Percentiles rank a stretch among this genome's conserved stretches.
These are phyloP conservation scores for Suhomyces sp. DNA, from an alignment of 805 yeast species.

Conservation along the genomic window DNA sequence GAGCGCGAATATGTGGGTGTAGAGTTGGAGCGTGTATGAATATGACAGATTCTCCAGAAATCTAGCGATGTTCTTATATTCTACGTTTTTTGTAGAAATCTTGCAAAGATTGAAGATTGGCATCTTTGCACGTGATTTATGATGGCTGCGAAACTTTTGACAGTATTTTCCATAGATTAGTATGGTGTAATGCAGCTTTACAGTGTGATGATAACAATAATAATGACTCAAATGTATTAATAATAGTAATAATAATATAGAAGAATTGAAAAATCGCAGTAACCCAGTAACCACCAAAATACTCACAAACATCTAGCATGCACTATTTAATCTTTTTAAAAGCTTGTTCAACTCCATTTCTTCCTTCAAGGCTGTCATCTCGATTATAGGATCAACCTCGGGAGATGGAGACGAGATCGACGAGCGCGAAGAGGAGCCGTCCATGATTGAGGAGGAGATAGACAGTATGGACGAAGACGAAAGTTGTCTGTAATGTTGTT, in stretches of 20 bases:
- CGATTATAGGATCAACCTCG: slow-evolving; percentile 32
- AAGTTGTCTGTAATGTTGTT: slow-evolving; percentile 19
- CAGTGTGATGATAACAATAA: too few relatives aligned
- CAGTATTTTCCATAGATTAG: background rate
- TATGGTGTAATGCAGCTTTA: too few relatives aligned
- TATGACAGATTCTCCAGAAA: background rate
- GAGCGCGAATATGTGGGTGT: background rate
- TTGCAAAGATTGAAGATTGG: background rate
- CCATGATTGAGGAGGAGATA: slow-evolving; percentile 9
- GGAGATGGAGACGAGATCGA: slow-evolving; percentile 4
- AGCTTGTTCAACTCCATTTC: slow-evolving; percentile 29
- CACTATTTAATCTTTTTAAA: slow-evolving; percentile 10
- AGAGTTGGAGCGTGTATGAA: background rate
- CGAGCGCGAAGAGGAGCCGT: slow-evolving; percentile 3
- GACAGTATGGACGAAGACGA: slow-evolving; percentile 13
- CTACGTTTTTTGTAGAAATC: background rate
- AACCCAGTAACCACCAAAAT: slow-evolving; percentile 4
- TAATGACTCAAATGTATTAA: background rate
- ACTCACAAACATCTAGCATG: background rate
- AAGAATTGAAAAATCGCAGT: slow-evolving; percentile 1
- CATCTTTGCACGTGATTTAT: background rate
- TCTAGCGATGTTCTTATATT: background rate
- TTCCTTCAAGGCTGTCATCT: slow-evolving; percentile 33
- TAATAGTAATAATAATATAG: background rate
- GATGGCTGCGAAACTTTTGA: background rate